phyloP scores from a whole-genome alignment of 805 yeast genomes.

The Kluyveromyces dobzhanskii region DNA sequence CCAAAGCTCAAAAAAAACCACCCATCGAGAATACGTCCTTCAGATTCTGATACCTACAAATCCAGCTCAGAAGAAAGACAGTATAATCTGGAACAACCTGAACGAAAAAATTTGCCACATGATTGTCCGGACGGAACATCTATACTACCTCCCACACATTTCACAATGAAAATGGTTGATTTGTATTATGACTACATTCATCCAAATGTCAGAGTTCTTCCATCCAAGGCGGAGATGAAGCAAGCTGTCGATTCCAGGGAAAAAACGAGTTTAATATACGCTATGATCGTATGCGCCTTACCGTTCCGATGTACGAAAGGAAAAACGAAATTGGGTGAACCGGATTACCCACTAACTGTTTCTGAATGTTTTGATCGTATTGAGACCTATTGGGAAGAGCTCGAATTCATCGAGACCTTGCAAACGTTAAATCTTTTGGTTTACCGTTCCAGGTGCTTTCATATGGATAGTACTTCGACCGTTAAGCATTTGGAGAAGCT shows the following conservation, averaged over 20 bases:
- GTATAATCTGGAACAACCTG: too few species aligned
- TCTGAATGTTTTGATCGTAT: neutral
- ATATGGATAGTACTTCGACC: neutral
- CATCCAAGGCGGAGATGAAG: constrained; percentile 1
- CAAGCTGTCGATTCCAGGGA: neutral
- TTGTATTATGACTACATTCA: constrained; percentile 3
- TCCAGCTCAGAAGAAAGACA: too few species aligned
- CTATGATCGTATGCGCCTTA: constrained; percentile 5
- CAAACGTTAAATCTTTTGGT: constrained; percentile 5
- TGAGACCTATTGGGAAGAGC: constrained; percentile 3
- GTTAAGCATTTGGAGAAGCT: constrained; percentile 1
- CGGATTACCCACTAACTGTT: neutral
- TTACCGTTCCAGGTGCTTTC: neutral
- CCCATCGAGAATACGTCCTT: too few species aligned
- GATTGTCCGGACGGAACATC: too few species aligned
- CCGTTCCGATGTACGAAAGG: neutral
- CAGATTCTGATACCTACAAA: too few species aligned
- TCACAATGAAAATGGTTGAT: constrained; percentile 1
- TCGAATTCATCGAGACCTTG: constrained; percentile 1
- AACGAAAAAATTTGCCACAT: too few species aligned
- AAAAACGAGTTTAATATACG: constrained; percentile 5
- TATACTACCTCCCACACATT: too few species aligned
- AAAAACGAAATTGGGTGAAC: neutral
- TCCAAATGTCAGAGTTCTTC: constrained; percentile 4
- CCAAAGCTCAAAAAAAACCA: too few species aligned